These are phyloP conservation scores for Pseudotulostoma volvatum DNA, from an alignment of 495 filamentous ascomycete genomes.

Conservation along the genomic window DNA sequence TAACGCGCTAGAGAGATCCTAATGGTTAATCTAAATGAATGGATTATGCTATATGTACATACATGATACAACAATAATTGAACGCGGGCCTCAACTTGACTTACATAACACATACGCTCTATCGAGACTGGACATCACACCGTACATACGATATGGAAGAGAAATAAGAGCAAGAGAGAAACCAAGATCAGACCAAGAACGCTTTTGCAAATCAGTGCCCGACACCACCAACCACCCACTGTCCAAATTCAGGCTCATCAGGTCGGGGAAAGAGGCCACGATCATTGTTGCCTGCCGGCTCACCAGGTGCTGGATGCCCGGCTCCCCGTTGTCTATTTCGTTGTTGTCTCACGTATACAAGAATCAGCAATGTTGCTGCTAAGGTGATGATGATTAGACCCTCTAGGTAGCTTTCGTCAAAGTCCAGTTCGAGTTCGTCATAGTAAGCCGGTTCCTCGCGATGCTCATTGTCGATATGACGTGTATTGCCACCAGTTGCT, in stretches of 20 bases:
- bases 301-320: conserved; percentile 6
- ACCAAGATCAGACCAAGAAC: too few species aligned
- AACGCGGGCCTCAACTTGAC: too few species aligned
- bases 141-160: too few species aligned
- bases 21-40: too few species aligned
- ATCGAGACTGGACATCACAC: too few species aligned
- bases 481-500: conserved; percentile 32
- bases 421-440: conserved; percentile 41
- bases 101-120: too few species aligned
- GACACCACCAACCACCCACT: conserved; percentile 63
- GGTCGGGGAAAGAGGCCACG: conserved; percentile 56
- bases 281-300: conserved; percentile 28
- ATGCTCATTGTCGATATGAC: conserved; percentile 27
- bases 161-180: too few species aligned
- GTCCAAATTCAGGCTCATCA: conserved; percentile 51
- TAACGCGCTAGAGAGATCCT: too few species aligned
- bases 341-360: conserved; percentile 75
- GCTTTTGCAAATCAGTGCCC: conserved; percentile 61
- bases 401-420: conserved; percentile 67
- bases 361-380: conserved; percentile 52
- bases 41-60: too few species aligned
- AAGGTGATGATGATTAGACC: conserved; percentile 68
- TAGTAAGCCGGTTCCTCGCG: conserved; percentile 45
- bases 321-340: conserved; percentile 36
- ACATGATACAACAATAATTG: too few species aligned